Evolutionary conservation across 2,329 filamentous ascomycete genomes (phyloP), one percentile per base, ranked within the genome.

Genomic region (Monosporascus sp.): DNA sequence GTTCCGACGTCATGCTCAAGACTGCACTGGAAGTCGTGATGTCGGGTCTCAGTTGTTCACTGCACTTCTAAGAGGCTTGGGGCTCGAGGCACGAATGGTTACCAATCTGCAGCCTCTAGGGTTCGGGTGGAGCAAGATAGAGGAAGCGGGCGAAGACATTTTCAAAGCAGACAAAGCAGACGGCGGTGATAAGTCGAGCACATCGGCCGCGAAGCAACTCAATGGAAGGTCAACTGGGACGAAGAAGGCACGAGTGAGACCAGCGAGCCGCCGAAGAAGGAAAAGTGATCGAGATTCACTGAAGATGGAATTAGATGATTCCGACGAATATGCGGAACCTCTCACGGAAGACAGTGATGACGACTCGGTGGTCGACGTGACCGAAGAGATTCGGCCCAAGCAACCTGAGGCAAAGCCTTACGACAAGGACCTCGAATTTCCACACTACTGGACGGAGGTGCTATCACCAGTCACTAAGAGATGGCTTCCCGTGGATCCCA

Each of bases 381-480:
- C 75, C 14, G 71, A 75, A 34, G 58, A 72, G 8, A 70, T 71
- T 3, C 71, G 74, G 5, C 71, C 69, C 49, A 79, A 72, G 59
- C 71, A 69, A 40, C 63, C 61, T 7, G 67, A 64, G 48, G 64
- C 66, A 26, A 78, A 76, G 54, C 76, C 79, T 51, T 89, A 86
- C 62, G 91, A 96, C 61, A 77, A 80, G 20, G 91, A 96, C 60
- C 77, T 97, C 27, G 83, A 86, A 2, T 94, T 87, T 59, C 92
- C 94, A 1, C 87, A 89, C 49, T 97, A 97, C 69, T 99, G 94
- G 94, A 88, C 88, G 0, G 94, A 99, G 69, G 87, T 90, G 3
- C 76, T 94, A 2, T 97, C 92, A 0, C 88, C 91, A 2, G 78
- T 90, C 3, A 93, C 90, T 0, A 83, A 90, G 51, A 90, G 84